Percentiles rank a stretch among this genome's conserved stretches.
These are phyloP conservation scores for Metschnikowia noctiluminum DNA, from an alignment of 805 yeast species.

Conservation along the genomic window DNA sequence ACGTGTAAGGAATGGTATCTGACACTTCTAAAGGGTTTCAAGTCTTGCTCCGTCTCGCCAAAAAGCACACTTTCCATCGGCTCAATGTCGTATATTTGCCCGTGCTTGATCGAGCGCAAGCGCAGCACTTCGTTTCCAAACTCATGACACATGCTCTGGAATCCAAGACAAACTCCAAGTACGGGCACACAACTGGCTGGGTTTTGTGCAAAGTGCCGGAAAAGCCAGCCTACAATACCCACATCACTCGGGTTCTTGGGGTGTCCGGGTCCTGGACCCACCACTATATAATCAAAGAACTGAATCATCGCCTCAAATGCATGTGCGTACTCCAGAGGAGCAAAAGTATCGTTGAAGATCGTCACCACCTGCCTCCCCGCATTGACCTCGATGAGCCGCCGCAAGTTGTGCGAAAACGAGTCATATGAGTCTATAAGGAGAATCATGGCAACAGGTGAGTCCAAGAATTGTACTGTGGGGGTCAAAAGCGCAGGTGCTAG, in stretches of 20 bases:
- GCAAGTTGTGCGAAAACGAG: constrained; percentile 85
- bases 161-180: constrained; percentile 90
- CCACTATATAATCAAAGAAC: constrained; percentile 67
- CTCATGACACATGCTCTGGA: constrained; percentile 71
- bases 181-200: constrained; percentile 48
- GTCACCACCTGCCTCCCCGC: constrained; percentile 50
- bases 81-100: constrained; percentile 65
- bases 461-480: neutral
- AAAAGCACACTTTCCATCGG: constrained; percentile 36
- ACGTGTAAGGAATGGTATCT: constrained; percentile 86
- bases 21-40: constrained; percentile 57
- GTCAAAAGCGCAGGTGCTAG: neutral
- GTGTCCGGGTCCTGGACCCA: constrained; percentile 98
- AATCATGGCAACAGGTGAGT: constrained; percentile 32
- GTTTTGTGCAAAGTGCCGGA: constrained; percentile 19
- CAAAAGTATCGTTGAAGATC: constrained; percentile 60
- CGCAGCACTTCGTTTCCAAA: constrained; percentile 55
- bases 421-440: constrained; percentile 90
- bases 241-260: constrained; percentile 63
- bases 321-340: constrained; percentile 24
- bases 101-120: constrained; percentile 69
- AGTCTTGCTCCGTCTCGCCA: neutral
- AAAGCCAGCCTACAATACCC: constrained; percentile 69
- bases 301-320: constrained; percentile 44
- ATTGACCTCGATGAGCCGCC: constrained; percentile 53